Evolutionary conservation across 2,329 filamentous ascomycete species (phyloP), one percentile per base, ranked within the genome.

Genomic region (Botrytis aclada): DNA sequence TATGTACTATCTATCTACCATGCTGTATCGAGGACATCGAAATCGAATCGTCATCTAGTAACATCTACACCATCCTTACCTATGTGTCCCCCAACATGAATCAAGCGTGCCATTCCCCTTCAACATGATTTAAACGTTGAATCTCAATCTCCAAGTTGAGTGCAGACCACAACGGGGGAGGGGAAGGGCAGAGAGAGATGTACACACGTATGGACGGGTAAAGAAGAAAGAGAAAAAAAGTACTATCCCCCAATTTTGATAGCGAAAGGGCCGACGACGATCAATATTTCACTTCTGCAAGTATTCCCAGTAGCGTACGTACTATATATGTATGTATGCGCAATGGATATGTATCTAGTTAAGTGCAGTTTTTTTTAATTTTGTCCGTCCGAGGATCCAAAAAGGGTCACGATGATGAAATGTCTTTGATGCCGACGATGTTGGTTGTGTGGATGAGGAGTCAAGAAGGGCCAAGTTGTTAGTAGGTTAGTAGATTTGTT

Each of bases 231-330:
- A 29, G 0, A 16, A n/a, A 29, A 18, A 54, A 56, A 29, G n/a
- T 29, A 29, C 1, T 29, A 29, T 56, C 51, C 37, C 60, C 37
- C 37, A 29, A 41, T 41, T 62, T 62, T 41, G 37, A 41, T 62
- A 39, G 37, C 25, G 60, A 62, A 63, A 63, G 39, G 61, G 61
- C 61, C 61, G 37, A 63, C 61, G 61, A 63, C 61, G 61, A 63
- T 63, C 61, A 43, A 41, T 43, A 63, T 63, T 63, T 63, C 61
- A 63, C 61, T 63, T 43, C 61, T 63, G 61, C 61, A 63, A 7
- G 61, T 63, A 12, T 43, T 63, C 34, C 14, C 22, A 43, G 61
- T 63, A 63, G 61, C 39, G 61, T 32, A 22, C 43, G 39, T 18
- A 18, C 25, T 10, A 62, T 62, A 37, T 12, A 43, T 63, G 61